Conservation (phyloP, 352 stramenopile genomes). For the Phytophthora citricola region DNA sequence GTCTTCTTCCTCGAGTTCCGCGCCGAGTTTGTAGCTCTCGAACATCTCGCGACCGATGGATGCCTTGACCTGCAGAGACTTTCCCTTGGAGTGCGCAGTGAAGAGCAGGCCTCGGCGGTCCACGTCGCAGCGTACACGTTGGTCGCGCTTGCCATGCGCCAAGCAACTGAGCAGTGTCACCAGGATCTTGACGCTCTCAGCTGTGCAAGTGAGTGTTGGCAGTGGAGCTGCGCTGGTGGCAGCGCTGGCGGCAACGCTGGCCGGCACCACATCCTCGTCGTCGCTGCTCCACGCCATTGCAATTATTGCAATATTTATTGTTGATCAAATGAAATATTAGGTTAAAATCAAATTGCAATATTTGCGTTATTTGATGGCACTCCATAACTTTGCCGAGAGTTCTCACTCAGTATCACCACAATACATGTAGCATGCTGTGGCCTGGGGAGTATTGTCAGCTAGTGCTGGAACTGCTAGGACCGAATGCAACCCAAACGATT, state of each 20-base stretch:
- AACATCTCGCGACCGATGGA: constrained; percentile 81
- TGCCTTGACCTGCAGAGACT: constrained; percentile 90
- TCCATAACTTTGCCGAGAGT: too few relatives aligned
- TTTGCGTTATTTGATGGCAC: too few relatives aligned
- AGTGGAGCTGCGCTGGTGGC: constrained; percentile 11
- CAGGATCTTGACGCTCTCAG: constrained; percentile 79
- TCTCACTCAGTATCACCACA: too few relatives aligned
- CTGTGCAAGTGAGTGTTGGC: constrained; percentile 57
- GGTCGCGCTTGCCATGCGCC: constrained; percentile 71
- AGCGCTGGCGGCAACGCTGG: constrained; percentile 1
- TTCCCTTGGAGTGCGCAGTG: constrained; percentile 83
- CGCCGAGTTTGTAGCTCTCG: constrained; percentile 63
- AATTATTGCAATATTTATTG: too few relatives aligned
- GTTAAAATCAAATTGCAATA: too few relatives aligned
- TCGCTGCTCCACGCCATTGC: constrained; percentile 28
- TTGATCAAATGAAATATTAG: too few relatives aligned
- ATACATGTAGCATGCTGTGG: too few relatives aligned
- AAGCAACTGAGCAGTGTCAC: constrained; percentile 78
- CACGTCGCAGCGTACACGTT: constrained; percentile 82
- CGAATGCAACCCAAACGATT: too few relatives aligned
- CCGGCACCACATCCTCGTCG: constrained; percentile 20
- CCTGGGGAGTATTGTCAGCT: too few relatives aligned
- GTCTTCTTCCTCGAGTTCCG: constrained; percentile 19
- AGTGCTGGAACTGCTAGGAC: too few relatives aligned
- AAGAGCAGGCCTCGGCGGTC: constrained; percentile 73